phyloP scores from a whole-genome alignment of 306 rosid species.

The Styphnolobium japonicum region DNA sequence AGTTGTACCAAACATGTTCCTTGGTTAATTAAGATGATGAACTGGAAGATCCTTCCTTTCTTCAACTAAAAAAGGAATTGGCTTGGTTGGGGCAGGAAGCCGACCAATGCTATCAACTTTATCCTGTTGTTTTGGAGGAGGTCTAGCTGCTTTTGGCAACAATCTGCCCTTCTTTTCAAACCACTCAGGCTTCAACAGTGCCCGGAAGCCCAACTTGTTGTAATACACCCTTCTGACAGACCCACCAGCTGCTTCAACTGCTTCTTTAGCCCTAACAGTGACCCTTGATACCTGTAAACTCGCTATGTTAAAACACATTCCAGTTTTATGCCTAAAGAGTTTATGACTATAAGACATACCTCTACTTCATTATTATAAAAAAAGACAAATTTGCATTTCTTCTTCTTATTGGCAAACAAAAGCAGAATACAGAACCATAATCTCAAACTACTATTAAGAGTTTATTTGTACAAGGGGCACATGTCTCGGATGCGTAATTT shows the following conservation, averaged over 20 bases:
- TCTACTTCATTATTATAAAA: not conserved
- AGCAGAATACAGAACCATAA: not conserved
- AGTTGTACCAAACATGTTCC: slow-evolving; percentile 1
- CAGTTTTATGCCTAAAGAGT: not conserved
- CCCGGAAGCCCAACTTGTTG: slow-evolving; percentile 80
- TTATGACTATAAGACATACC: not conserved
- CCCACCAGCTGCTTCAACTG: slow-evolving; percentile 93
- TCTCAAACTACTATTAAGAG: not conserved
- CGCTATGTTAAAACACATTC: slow-evolving; percentile 7
- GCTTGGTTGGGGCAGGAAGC: slow-evolving; percentile 89
- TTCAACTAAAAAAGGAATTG: slow-evolving; percentile 71
- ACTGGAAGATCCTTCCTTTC: slow-evolving; percentile 29
- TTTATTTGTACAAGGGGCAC: not conserved
- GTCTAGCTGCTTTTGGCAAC: slow-evolving; percentile 93
- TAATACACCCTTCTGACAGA: slow-evolving; percentile 84
- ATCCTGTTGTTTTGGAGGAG: slow-evolving; percentile 87
- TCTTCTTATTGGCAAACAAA: not conserved
- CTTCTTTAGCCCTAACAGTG: slow-evolving; percentile 86
- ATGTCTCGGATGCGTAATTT: not conserved
- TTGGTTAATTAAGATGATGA: slow-evolving; percentile 28
- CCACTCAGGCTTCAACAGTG: slow-evolving; percentile 88
- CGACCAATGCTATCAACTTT: slow-evolving; percentile 90
- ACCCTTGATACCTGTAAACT: slow-evolving; percentile 80
- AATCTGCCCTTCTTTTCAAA: slow-evolving; percentile 93
- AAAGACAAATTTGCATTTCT: not conserved